phyloP scores from a whole-genome alignment of 805 yeast genomes.

The Tetrapisispora taiwanensis region DNA sequence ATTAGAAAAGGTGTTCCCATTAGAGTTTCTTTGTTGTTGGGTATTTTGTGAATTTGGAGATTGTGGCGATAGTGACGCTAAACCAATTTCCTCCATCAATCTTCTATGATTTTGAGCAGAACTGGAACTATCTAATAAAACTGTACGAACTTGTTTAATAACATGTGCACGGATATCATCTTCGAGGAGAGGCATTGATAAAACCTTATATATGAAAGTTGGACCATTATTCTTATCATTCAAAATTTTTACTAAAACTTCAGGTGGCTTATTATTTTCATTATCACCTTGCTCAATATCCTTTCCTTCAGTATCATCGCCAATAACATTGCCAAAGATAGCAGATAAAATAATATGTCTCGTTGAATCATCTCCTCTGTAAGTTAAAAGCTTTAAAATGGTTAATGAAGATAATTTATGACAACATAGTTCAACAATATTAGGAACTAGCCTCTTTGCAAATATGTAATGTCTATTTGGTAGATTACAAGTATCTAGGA shows the following conservation, averaged over 20 bases:
- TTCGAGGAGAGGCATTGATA: slow-evolving; percentile 62
- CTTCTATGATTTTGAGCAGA: slow-evolving; percentile 69
- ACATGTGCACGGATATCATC: slow-evolving; percentile 47
- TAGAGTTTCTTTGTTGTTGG: slow-evolving; percentile 1
- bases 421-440: slow-evolving; percentile 53
- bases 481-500: slow-evolving; percentile 69
- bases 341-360: slow-evolving; percentile 51
- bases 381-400: slow-evolving; percentile 64
- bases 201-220: slow-evolving; percentile 69
- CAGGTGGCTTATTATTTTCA: slow-evolving; percentile 28
- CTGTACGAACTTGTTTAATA: slow-evolving; percentile 49
- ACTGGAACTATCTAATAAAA: slow-evolving; percentile 47
- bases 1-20: background rate
- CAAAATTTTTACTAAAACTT: slow-evolving; percentile 46
- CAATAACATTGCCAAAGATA: slow-evolving; percentile 45
- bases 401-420: slow-evolving; percentile 82
- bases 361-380: slow-evolving; percentile 53
- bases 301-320: slow-evolving; percentile 11
- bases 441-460: slow-evolving; percentile 51
- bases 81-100: slow-evolving; percentile 85
- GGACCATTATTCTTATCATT: slow-evolving; percentile 62
- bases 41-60: background rate
- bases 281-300: background rate
- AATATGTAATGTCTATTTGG: slow-evolving; percentile 58
- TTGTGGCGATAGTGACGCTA: slow-evolving; percentile 20